These are phyloP conservation scores for Gnaphalium uliginosum DNA, from an alignment of 129 eudicot species.

Conservation along the genomic window DNA sequence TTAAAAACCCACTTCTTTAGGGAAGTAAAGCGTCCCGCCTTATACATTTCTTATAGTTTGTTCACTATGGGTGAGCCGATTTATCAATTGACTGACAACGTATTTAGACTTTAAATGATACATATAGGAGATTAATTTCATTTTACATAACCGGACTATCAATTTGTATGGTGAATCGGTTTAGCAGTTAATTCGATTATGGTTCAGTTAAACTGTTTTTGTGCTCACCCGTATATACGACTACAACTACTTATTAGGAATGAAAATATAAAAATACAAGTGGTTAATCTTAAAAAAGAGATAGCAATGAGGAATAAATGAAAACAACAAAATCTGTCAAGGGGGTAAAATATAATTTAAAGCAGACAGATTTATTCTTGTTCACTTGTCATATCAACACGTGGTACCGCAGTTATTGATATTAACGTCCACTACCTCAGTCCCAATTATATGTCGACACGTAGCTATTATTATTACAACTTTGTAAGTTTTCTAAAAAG, in stretches of 20 bases:
- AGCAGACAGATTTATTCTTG: not conserved
- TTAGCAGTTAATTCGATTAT: too few species aligned
- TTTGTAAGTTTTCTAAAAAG: not conserved
- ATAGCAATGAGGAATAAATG: not conserved
- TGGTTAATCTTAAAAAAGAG: not conserved
- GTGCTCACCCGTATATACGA: too few species aligned
- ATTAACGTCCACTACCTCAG: not conserved
- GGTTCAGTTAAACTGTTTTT: too few species aligned
- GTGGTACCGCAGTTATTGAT: constrained; percentile 16
- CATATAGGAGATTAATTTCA: too few species aligned
- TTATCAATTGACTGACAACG: too few species aligned
- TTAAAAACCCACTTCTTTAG: too few species aligned
- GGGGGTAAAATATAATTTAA: not conserved
- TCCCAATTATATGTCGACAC: constrained; percentile 7
- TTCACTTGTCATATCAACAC: constrained; percentile 29
- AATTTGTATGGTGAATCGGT: too few species aligned
- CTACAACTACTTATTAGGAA: not conserved
- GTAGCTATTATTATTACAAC: not conserved
- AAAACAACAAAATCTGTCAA: not conserved
- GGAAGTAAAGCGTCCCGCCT: too few species aligned
- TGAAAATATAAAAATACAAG: not conserved
- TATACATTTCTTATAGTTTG: too few species aligned
- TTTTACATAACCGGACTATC: too few species aligned
- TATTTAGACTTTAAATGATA: too few species aligned
- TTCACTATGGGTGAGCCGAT: too few species aligned